These are phyloP conservation scores for Gastrolobium bilobum DNA, from an alignment of 306 rosid species.

Conservation along the genomic window DNA sequence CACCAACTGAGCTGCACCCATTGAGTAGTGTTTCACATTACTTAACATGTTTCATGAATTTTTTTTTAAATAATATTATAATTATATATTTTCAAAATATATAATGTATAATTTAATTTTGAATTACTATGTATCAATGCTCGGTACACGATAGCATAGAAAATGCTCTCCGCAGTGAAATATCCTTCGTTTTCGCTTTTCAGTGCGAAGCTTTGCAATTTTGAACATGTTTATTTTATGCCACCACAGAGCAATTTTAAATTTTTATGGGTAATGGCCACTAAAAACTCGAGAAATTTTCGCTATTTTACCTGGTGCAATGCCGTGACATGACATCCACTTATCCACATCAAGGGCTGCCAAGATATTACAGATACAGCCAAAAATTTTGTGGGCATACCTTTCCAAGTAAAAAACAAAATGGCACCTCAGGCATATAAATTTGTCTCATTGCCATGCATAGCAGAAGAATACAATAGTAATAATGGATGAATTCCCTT, in stretches of 20 bases:
- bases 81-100: too few species aligned
- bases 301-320: background rate
- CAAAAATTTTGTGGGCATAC: background rate
- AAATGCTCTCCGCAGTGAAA: background rate
- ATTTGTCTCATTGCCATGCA: constrained; percentile 3
- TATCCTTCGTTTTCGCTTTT: background rate
- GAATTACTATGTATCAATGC: too few species aligned
- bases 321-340: background rate
- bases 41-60: too few species aligned
- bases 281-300: background rate
- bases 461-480: too few species aligned
- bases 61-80: too few species aligned
- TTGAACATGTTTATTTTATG: background rate
- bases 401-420: constrained; percentile 19
- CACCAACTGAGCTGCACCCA: too few species aligned
- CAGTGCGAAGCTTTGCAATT: background rate
- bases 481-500: too few species aligned
- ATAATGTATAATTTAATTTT: too few species aligned
- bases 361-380: constrained; percentile 28
- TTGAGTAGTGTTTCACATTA: too few species aligned
- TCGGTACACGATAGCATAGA: too few species aligned
- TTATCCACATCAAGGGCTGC: background rate
- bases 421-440: background rate
- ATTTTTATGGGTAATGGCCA: background rate
- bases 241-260: background rate